Percentiles rank a stretch among this genome's conserved stretches.
Conservation (phyloP, 108 stramenopile genomes). For the Schizochytrium sp. region DNA sequence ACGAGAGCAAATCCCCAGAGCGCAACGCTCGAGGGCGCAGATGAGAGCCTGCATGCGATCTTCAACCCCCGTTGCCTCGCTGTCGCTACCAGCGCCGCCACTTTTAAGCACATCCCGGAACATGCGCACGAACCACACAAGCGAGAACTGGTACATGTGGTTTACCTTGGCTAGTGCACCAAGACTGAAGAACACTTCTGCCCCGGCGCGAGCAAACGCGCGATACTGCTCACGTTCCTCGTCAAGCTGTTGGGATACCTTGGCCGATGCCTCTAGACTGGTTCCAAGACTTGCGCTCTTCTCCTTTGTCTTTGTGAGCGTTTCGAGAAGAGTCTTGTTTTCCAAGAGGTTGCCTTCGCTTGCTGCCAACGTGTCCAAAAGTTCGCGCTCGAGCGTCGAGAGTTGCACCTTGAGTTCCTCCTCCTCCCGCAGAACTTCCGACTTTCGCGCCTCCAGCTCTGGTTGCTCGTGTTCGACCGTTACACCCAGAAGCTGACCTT, state of each 20-base stretch:
- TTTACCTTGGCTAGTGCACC: constrained; percentile 28
- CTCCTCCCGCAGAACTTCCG: constrained; percentile 45
- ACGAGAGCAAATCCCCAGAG: constrained; percentile 39
- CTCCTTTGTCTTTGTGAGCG: constrained; percentile 50
- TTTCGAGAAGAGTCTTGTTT: constrained; percentile 48
- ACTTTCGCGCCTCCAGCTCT: constrained; percentile 53
- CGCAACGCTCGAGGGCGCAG: constrained; percentile 36
- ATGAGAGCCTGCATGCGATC: constrained; percentile 35
- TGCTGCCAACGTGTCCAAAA: constrained; percentile 49
- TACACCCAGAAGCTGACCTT: constrained; percentile 51
- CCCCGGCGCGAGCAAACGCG: constrained; percentile 39
- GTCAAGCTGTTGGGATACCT: constrained; percentile 49
- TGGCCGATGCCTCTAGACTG: constrained; percentile 37
- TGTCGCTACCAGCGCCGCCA: not conserved
- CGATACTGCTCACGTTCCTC: constrained; percentile 47
- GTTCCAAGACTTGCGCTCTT: constrained; percentile 38
- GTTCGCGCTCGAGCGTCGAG: constrained; percentile 46
- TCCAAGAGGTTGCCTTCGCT: constrained; percentile 56
- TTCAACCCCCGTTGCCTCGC: constrained; percentile 2
- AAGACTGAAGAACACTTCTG: constrained; percentile 48
- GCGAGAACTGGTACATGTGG: constrained; percentile 58
- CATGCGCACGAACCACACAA: constrained; percentile 39
- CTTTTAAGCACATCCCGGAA: constrained; percentile 32
- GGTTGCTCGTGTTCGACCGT: constrained; percentile 54
- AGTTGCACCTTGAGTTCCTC: constrained; percentile 60